A percentile compares a stretch with the other conserved stretches of the same genome.
Evolutionary conservation across 2,329 filamentous ascomycete genomes (phyloP).

Genomic region (Aureobasidium mangrovei): DNA sequence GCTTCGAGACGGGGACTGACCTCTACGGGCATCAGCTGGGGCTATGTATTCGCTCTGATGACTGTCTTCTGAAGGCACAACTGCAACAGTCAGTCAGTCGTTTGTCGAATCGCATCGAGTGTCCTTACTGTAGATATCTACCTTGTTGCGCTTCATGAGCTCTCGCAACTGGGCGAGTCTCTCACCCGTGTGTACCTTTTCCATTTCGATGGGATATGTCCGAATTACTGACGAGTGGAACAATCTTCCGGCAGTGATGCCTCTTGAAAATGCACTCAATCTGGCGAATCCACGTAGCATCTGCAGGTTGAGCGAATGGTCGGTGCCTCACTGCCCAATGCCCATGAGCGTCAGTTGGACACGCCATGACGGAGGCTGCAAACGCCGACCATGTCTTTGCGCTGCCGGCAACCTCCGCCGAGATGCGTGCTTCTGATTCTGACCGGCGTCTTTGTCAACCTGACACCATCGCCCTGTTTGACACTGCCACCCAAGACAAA

Average conservation of each 20-base stretch:
- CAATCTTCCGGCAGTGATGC: conserved; percentile 7
- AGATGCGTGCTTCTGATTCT: not conserved
- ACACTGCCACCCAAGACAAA: not conserved
- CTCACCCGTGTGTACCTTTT: conserved; percentile 66
- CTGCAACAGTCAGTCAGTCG: conserved; percentile 45
- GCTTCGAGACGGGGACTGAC: conserved; percentile 29
- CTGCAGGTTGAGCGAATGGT: not conserved
- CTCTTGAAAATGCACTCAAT: conserved; percentile 3
- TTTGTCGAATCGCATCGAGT: conserved; percentile 16
- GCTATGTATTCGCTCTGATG: conserved; percentile 98
- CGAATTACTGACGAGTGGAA: conserved; percentile 20
- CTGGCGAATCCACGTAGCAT: conserved; percentile 8
- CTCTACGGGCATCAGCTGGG: conserved; percentile 81
- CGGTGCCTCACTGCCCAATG: not conserved
- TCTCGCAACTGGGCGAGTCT: conserved; percentile 68
- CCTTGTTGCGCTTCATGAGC: conserved; percentile 76
- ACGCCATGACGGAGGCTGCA: conserved; percentile 1
- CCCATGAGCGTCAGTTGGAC: not conserved
- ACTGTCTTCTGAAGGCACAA: conserved; percentile 92
- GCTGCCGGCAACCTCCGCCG: conserved; percentile 2
- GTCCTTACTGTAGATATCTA: conserved; percentile 82
- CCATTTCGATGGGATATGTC: conserved; percentile 50
- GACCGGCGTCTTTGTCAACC: too few relatives aligned
- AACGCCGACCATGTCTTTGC: not conserved
- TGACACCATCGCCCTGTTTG: not conserved